These are phyloP conservation scores for Astrephomene gubernaculifera DNA, from an alignment of 139 green algal genomes.

Conservation along the genomic window DNA sequence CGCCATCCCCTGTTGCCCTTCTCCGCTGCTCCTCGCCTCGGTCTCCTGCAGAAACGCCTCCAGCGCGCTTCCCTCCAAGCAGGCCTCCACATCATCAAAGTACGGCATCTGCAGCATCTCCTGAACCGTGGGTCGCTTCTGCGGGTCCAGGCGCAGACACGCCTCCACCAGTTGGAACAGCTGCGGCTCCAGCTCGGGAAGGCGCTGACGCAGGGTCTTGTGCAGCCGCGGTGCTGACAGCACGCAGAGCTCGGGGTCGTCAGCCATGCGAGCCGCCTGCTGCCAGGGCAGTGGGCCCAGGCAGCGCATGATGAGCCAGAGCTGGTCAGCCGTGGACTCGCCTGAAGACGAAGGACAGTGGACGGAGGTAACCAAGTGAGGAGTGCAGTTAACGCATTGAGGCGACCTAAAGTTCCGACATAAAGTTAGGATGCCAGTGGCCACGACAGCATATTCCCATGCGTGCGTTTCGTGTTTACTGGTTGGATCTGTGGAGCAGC, in stretches of 20 bases:
- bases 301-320: conserved; percentile 73
- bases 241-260: neutral
- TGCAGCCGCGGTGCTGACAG: neutral
- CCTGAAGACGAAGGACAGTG: neutral
- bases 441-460: too few relatives aligned
- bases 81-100: conserved; percentile 36
- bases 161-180: conserved; percentile 18
- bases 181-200: neutral
- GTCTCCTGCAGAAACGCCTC: neutral
- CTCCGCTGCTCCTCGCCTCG: too few relatives aligned
- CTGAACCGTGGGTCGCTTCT: conserved; percentile 61
- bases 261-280: conserved; percentile 47
- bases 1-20: neutral
- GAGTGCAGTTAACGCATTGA: too few relatives aligned
- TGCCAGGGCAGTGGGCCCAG: conserved; percentile 54
- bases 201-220: neutral
- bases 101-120: conserved; percentile 78
- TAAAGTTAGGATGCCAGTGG: too few relatives aligned
- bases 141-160: conserved; percentile 73
- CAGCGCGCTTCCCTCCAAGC: neutral
- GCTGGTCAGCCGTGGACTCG: conserved; percentile 73
- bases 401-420: too few relatives aligned
- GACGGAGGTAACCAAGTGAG: too few relatives aligned
- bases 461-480: too few relatives aligned
- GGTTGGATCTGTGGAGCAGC: too few relatives aligned